Percentiles rank a stretch among this genome's conserved stretches.
phyloP scores from a whole-genome alignment of 176 grass and related monocot genomes.

The Oryza longistaminata region DNA sequence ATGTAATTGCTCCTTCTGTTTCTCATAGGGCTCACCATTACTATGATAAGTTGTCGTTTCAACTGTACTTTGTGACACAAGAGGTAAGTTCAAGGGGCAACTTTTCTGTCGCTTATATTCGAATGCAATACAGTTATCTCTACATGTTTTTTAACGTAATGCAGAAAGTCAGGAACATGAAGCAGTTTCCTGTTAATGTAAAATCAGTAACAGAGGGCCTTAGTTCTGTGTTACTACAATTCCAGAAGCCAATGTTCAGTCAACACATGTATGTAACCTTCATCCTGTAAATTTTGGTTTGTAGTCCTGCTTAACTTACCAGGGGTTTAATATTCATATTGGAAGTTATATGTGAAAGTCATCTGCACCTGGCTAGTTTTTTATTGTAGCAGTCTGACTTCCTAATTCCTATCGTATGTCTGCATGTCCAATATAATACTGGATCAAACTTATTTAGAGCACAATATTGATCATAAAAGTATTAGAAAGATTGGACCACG shows the following conservation, averaged over 20 bases:
- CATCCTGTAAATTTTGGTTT: slow-evolving; percentile 25
- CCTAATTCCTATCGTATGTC: background rate
- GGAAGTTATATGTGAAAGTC: background rate
- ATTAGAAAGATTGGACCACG: background rate
- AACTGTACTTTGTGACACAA: slow-evolving; percentile 89
- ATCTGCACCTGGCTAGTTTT: background rate
- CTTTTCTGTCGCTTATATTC: slow-evolving; percentile 22
- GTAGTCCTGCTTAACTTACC: background rate
- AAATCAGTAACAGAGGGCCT: slow-evolving; percentile 70
- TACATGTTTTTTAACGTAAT: slow-evolving; percentile 30
- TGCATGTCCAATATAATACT: background rate
- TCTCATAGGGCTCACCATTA: slow-evolving; percentile 86
- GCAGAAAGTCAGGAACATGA: slow-evolving; percentile 75
- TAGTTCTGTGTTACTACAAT: slow-evolving; percentile 67
- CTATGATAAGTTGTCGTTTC: slow-evolving; percentile 93
- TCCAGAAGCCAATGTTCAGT: slow-evolving; percentile 73
- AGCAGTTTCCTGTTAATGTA: slow-evolving; percentile 88
- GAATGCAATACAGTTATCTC: slow-evolving; percentile 4
- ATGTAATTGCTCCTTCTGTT: slow-evolving; percentile 92
- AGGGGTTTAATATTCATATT: background rate
- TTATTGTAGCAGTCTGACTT: background rate
- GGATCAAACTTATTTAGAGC: background rate
- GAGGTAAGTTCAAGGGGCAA: slow-evolving; percentile 81
- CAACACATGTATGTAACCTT: slow-evolving; percentile 55
- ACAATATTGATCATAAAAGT: background rate